Conservation (phyloP, 345 rosid genomes). For the Citrus medica region DNA sequence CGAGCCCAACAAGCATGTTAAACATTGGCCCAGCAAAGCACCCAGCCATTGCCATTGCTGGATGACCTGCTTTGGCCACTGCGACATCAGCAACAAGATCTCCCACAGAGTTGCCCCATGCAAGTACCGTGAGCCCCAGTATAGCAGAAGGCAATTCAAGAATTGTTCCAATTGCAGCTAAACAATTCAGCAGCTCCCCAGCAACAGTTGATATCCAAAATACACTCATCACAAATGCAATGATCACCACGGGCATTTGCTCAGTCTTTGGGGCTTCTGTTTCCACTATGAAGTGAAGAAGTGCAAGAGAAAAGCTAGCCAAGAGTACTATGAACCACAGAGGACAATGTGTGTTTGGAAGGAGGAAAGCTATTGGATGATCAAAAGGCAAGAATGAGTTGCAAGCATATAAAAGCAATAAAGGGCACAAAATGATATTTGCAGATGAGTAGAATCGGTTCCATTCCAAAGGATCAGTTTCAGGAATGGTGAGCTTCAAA, state of each 20-base stretch:
- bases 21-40: slow-evolving; percentile 99
- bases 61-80: slow-evolving; percentile 95
- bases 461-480: slow-evolving; percentile 76
- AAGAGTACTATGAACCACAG: slow-evolving; percentile 77
- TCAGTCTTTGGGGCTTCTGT: slow-evolving; percentile 83
- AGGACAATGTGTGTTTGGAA: slow-evolving; percentile 67
- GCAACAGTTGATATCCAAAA: slow-evolving; percentile 96
- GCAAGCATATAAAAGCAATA: slow-evolving; percentile 72
- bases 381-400: slow-evolving; percentile 73
- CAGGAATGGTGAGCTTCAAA: slow-evolving; percentile 80
- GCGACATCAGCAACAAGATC: slow-evolving; percentile 98
- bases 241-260: slow-evolving; percentile 58
- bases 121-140: slow-evolving; percentile 89
- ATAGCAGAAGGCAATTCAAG: slow-evolving; percentile 79
- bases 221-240: slow-evolving; percentile 89
- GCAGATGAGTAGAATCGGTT: slow-evolving; percentile 69
- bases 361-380: slow-evolving; percentile 78
- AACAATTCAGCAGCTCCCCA: slow-evolving; percentile 86
- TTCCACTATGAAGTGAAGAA: slow-evolving; percentile 74
- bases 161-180: slow-evolving; percentile 72
- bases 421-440: slow-evolving; percentile 79
- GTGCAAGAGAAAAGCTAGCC: slow-evolving; percentile 63
- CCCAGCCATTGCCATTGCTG: slow-evolving; percentile 99
- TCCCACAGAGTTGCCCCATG: slow-evolving; percentile 98
- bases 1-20: slow-evolving; percentile 97